Conservation (phyloP, 768 basidiomycete genomes). For the Mycena rebaudengoi region DNA sequence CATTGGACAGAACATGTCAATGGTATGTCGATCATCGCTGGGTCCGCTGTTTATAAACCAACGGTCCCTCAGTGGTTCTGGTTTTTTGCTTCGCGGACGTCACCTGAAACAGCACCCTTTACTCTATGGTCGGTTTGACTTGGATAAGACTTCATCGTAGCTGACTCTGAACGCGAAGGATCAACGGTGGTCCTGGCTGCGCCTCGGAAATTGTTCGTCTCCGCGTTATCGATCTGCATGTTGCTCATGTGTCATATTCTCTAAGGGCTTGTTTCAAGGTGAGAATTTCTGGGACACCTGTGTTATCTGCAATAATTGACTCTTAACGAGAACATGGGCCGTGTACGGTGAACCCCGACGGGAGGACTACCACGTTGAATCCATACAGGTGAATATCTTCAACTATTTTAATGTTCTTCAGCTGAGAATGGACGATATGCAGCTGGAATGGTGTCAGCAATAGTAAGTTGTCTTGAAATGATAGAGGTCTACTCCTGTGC, state of each 20-base stretch:
- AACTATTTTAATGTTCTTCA: no score
- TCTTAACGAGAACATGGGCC: conserved; percentile 71
- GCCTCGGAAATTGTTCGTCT: conserved; percentile 69
- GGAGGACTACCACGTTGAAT: conserved; percentile 60
- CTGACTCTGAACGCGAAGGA: background rate
- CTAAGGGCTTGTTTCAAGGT: conserved; percentile 23
- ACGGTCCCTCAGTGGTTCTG: conserved; percentile 72
- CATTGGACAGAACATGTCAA: conserved; percentile 56
- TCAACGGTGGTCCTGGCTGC: conserved; percentile 64
- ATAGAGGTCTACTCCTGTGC: no score
- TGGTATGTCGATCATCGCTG: conserved; percentile 38
- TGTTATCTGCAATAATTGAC: conserved; percentile 41
- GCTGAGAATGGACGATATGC: no score
- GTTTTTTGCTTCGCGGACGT: conserved; percentile 72
- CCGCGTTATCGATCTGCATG: no score
- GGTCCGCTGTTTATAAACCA: no score
- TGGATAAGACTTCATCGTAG: background rate
- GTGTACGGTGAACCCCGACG: conserved; percentile 63
- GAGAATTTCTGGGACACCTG: background rate
- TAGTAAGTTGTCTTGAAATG: conserved; percentile 52
- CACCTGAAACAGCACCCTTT: conserved; percentile 68
- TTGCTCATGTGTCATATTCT: no score
- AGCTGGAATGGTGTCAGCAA: conserved; percentile 78
- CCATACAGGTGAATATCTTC: no score
- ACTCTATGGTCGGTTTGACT: conserved; percentile 65